phyloP scores from a whole-genome alignment of 495 filamentous ascomycete genomes.

The Friedmanniomyces endolithicus region DNA sequence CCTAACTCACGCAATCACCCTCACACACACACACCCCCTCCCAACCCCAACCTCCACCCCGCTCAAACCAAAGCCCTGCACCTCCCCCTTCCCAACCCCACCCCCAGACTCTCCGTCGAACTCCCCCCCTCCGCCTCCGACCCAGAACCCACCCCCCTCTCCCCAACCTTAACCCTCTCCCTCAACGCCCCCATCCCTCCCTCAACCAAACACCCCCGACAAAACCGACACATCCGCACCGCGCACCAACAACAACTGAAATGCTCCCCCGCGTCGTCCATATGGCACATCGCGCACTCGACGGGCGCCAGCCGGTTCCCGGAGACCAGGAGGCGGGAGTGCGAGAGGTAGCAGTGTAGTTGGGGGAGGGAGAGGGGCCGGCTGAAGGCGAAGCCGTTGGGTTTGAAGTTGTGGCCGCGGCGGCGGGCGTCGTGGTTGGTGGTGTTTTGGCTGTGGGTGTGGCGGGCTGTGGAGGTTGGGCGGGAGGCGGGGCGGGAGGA shows the following conservation, averaged over 20 bases:
- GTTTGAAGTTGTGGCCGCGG: constrained; percentile 16
- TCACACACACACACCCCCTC: too few relatives aligned
- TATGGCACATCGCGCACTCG: constrained; percentile 20
- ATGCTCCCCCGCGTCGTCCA: constrained; percentile 16
- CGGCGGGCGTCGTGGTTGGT: constrained; percentile 7
- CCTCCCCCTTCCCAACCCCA: not conserved
- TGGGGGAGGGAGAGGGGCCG: constrained; percentile 10
- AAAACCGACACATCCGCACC: constrained; percentile 19
- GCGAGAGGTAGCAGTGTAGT: constrained; percentile 8
- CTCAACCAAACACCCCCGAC: constrained; percentile 9
- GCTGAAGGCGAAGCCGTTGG: constrained; percentile 14
- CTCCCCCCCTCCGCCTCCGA: constrained; percentile 1
- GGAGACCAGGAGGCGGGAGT: not conserved
- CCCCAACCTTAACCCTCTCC: constrained; percentile 12
- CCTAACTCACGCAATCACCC: too few relatives aligned
- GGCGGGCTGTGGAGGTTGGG: not conserved
- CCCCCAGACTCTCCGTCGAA: not conserved
- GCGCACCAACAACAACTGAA: constrained; percentile 18
- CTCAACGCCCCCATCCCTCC: constrained; percentile 7
- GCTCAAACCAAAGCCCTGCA: not conserved
- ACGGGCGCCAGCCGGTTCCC: constrained; percentile 17
- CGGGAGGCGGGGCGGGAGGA: constrained; percentile 2
- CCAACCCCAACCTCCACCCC: too few relatives aligned
- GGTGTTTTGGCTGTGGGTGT: not conserved
- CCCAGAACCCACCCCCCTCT: constrained; percentile 3